Conservation (phyloP, 2,329 filamentous ascomycete species). For the Botryosphaeria dothidea region DNA sequence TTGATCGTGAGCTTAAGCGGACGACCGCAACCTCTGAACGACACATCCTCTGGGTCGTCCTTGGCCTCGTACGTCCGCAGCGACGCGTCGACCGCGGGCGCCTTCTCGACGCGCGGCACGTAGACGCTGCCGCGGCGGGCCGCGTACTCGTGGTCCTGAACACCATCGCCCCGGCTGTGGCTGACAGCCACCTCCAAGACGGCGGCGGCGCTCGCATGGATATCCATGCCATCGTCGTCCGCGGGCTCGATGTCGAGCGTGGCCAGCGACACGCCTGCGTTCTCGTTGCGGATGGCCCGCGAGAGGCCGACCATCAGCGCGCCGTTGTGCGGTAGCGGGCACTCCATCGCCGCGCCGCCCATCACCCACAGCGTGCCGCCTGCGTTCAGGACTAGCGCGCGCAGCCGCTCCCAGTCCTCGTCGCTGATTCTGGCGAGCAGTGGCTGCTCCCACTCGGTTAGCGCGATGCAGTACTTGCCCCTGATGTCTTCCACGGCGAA, state of each 20-base stretch:
- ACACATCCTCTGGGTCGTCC: not conserved
- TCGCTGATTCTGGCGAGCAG: not conserved
- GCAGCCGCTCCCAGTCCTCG: not conserved
- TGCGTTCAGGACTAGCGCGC: not conserved
- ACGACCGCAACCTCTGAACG: not conserved
- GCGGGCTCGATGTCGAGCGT: constrained; percentile 10
- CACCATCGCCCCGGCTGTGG: not conserved
- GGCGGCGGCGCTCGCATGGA: not conserved
- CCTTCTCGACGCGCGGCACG: constrained; percentile 5
- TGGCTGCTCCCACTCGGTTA: not conserved
- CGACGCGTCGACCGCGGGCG: not conserved
- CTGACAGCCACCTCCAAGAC: not conserved
- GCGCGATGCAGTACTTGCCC: constrained; percentile 6
- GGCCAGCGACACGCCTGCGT: not conserved
- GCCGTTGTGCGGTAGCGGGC: not conserved
- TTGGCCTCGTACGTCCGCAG: not conserved
- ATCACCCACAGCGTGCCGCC: constrained; percentile 1
- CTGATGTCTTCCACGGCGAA: not conserved
- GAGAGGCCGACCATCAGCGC: constrained; percentile 4
- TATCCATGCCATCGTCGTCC: not conserved
- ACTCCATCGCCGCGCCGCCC: not conserved
- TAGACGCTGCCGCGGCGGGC: not conserved
- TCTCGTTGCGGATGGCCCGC: not conserved
- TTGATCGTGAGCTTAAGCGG: not conserved
- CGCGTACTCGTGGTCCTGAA: not conserved